Evolutionary conservation across 768 basidiomycete genomes (phyloP).

Genomic region (Xerocomellus amylosporus): DNA sequence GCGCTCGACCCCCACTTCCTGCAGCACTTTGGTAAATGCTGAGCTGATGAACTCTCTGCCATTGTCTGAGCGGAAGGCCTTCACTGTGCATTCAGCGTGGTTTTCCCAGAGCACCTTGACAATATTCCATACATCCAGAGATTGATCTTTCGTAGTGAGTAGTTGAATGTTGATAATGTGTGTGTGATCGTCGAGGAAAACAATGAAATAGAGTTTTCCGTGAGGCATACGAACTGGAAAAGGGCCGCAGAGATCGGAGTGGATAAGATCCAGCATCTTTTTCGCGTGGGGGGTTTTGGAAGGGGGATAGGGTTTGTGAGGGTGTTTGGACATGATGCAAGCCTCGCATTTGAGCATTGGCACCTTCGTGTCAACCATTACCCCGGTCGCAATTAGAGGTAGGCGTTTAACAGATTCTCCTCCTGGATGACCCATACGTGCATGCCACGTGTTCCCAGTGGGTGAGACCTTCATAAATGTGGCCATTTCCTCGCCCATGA

Average conservation of each 20-base stretch:
- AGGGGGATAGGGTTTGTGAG: not conserved
- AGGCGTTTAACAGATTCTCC: not conserved
- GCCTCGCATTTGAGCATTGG: not conserved
- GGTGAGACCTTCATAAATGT: rapidly evolving
- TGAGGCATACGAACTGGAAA: slow-evolving; percentile 17
- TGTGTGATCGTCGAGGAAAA: slow-evolving; percentile 16
- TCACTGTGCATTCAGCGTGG: no score
- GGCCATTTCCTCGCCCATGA: no score
- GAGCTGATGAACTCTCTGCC: no score
- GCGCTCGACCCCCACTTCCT: no score
- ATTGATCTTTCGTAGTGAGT: not conserved
- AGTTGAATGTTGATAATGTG: not conserved
- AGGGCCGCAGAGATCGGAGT: slow-evolving; percentile 28
- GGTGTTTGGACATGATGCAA: not conserved
- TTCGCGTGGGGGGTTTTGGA: not conserved
- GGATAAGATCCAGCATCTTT: slow-evolving; percentile 19
- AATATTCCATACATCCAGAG: not conserved
- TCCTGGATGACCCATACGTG: not conserved
- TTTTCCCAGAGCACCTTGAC: no score
- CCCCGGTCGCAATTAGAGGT: rapidly evolving
- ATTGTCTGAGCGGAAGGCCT: no score
- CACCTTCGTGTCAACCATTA: rapidly evolving
- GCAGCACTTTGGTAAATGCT: no score
- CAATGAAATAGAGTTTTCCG: slow-evolving; percentile 13
- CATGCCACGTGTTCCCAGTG: not conserved